A percentile compares a stretch with the other conserved stretches of the same genome.
phyloP scores from a whole-genome alignment of 306 rosid genomes.

The Canavalia ensiformis region DNA sequence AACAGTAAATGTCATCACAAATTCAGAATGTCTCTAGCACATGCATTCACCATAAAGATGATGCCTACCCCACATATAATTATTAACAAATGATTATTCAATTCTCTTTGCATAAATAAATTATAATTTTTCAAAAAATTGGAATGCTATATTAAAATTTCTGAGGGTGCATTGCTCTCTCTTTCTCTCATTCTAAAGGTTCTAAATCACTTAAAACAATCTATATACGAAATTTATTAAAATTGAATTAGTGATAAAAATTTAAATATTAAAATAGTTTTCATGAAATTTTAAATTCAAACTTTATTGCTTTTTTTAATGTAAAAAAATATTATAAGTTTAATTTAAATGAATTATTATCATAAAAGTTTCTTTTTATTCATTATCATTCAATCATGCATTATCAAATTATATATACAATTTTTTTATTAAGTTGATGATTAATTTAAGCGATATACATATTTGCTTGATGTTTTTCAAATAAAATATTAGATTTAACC shows the following conservation, averaged over 20 bases:
- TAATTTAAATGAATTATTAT: neutral
- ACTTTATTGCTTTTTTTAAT: no score
- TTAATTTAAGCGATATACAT: no score
- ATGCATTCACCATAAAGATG: slow-evolving; percentile 41
- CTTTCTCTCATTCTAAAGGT: neutral
- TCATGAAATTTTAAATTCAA: no score
- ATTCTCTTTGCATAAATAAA: neutral
- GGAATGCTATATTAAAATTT: neutral
- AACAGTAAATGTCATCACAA: slow-evolving; percentile 1
- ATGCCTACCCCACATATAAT: neutral
- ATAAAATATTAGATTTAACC: no score
- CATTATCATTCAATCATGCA: neutral
- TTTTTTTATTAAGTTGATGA: no score
- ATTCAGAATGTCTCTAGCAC: slow-evolving; percentile 19
- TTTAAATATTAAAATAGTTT: no score
- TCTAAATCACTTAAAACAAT: neutral
- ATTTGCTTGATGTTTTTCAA: no score
- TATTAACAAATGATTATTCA: slow-evolving; percentile 6
- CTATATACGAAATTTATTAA: no score
- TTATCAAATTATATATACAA: neutral
- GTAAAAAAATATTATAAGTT: neutral
- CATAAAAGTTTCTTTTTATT: no score
- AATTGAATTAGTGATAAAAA: no score
- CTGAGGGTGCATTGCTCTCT: neutral
- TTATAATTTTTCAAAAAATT: neutral